These are phyloP conservation scores for Mycena vulgaris DNA, from an alignment of 768 basidiomycete species.

Conservation along the genomic window DNA sequence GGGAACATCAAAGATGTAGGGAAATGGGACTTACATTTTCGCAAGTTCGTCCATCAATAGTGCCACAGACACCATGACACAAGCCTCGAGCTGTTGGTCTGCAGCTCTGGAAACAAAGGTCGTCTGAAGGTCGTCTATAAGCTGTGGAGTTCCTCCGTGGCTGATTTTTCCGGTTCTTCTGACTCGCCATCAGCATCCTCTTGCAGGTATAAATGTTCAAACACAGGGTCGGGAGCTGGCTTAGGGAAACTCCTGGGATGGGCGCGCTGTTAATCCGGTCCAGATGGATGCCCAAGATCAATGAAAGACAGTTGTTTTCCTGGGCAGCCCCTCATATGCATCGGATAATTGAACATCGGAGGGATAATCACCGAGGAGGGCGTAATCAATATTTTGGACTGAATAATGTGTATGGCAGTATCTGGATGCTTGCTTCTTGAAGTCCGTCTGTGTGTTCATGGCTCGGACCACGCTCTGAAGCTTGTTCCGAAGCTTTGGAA, in stretches of 20 bases:
- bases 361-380: neutral
- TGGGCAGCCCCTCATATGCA: neutral
- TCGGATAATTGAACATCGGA: neutral
- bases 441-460: neutral
- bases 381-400: neutral
- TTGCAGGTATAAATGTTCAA: neutral
- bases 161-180: neutral
- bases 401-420: neutral
- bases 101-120: neutral
- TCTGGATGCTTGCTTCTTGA: slow-evolving; percentile 14
- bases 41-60: slow-evolving; percentile 21
- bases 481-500: slow-evolving; percentile 5
- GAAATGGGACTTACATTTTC: slow-evolving; percentile 2
- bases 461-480: neutral
- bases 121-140: neutral
- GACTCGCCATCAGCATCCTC: neutral
- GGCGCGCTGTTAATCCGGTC: slow-evolving; percentile 1
- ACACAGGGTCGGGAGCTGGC: neutral
- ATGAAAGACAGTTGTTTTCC: slow-evolving; percentile 20
- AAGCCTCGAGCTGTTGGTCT: slow-evolving; percentile 4
- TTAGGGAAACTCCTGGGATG: neutral
- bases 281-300: slow-evolving; percentile 12
- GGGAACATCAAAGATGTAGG: neutral
- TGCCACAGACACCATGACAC: slow-evolving; percentile 14
- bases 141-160: neutral